These are phyloP conservation scores for Calonectria fujianensis DNA, from an alignment of 2,329 filamentous ascomycete species.

Conservation along the genomic window DNA sequence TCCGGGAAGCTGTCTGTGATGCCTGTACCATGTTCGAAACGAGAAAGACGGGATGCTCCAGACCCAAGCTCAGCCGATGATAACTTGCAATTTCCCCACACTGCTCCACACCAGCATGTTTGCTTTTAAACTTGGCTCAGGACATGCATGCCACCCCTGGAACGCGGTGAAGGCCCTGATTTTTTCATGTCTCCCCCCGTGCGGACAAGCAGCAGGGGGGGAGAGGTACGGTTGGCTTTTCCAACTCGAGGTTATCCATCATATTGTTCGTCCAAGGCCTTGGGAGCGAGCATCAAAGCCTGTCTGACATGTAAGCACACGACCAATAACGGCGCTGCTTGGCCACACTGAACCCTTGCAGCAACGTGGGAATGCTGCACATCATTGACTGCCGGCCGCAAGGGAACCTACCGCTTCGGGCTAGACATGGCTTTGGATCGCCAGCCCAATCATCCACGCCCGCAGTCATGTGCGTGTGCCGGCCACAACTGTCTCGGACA, in stretches of 20 bases:
- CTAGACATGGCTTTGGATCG: conserved; percentile 6
- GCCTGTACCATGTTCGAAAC: conserved; percentile 25
- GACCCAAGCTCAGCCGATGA: conserved; percentile 26
- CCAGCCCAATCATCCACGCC: conserved; percentile 13
- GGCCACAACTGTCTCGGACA: conserved; percentile 3
- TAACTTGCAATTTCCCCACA: conserved; percentile 20
- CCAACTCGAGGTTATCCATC: neutral
- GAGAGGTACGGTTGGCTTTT: neutral
- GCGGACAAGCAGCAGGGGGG: neutral
- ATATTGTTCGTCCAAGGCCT: conserved; percentile 1
- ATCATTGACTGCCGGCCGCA: conserved; percentile 18
- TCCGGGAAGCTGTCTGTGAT: conserved; percentile 6
- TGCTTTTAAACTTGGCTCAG: conserved; percentile 35
- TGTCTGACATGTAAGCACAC: neutral
- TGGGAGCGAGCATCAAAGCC: neutral
- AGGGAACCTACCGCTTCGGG: conserved; percentile 19
- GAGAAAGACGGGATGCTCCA: conserved; percentile 24
- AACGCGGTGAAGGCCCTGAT: conserved; percentile 8
- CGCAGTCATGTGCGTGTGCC: conserved; percentile 12
- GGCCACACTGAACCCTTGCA: conserved; percentile 1
- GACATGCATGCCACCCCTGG: conserved; percentile 12
- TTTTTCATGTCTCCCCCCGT: neutral
- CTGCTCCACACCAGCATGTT: conserved; percentile 28
- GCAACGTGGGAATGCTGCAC: conserved; percentile 14
- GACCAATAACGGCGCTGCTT: neutral